Evolutionary conservation across 2,329 filamentous ascomycete species (phyloP).

Genomic region (Diaporthe eres): DNA sequence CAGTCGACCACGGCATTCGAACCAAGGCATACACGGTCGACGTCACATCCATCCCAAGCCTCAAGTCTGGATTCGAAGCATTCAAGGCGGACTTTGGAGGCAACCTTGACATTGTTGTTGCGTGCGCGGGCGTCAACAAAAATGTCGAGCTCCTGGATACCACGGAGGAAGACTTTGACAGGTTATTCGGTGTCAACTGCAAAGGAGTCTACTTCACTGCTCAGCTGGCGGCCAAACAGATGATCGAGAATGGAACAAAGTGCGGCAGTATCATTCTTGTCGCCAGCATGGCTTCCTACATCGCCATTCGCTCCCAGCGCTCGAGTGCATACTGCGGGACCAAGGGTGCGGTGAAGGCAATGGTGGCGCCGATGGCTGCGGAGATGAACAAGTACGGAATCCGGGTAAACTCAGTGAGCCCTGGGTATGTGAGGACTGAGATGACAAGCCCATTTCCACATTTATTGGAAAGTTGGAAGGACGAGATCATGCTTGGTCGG

Average conservation of each 20-base stretch:
- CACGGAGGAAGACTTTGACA: slow-evolving; percentile 56
- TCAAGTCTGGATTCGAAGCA: slow-evolving; percentile 50
- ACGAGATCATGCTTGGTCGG: slow-evolving; percentile 62
- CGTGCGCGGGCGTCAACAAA: slow-evolving; percentile 61
- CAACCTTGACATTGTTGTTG: slow-evolving; percentile 59
- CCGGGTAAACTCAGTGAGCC: slow-evolving; percentile 57
- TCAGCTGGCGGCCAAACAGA: slow-evolving; percentile 63
- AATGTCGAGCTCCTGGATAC: slow-evolving; percentile 61
- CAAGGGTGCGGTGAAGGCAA: slow-evolving; percentile 62
- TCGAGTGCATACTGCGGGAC: slow-evolving; percentile 63
- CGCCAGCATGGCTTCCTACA: slow-evolving; percentile 66
- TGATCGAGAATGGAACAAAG: slow-evolving; percentile 65
- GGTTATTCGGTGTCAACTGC: slow-evolving; percentile 59
- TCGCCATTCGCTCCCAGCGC: slow-evolving; percentile 63
- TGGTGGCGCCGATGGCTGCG: slow-evolving; percentile 62
- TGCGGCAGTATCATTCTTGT: slow-evolving; percentile 67
- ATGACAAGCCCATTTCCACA: slow-evolving; percentile 58
- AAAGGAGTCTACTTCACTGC: slow-evolving; percentile 61
- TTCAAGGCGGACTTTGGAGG: slow-evolving; percentile 51
- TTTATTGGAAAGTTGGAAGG: slow-evolving; percentile 63
- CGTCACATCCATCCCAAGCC: slow-evolving; percentile 51
- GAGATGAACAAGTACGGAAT: slow-evolving; percentile 57
- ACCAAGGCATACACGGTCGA: slow-evolving; percentile 58
- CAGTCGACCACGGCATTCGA: slow-evolving; percentile 57
- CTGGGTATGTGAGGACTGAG: slow-evolving; percentile 55